Evolutionary conservation across 805 yeast genomes (phyloP).

Genomic region (Maudiozyma barnettii): DNA sequence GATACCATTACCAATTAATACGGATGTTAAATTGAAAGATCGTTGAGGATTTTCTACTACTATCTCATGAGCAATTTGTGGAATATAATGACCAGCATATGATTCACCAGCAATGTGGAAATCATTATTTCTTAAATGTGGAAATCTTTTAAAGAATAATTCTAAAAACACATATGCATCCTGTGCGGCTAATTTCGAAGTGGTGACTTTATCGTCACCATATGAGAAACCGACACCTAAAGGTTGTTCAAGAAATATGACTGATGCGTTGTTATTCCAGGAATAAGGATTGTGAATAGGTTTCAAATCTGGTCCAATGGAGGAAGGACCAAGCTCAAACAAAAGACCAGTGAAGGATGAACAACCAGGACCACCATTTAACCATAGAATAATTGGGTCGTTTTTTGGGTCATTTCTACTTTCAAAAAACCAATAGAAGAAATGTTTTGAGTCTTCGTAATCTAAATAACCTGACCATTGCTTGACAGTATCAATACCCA

Average conservation of each 20-base stretch:
- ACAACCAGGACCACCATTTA: constrained; percentile 96
- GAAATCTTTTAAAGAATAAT: constrained; percentile 75
- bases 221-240: constrained; percentile 87
- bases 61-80: constrained; percentile 53
- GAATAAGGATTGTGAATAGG: constrained; percentile 76
- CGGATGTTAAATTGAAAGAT: constrained; percentile 60
- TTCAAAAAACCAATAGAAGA: constrained; percentile 91
- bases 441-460: constrained; percentile 66
- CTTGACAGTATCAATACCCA: constrained; percentile 71
- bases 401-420: constrained; percentile 76
- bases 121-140: constrained; percentile 47
- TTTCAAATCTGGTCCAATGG: constrained; percentile 51
- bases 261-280: constrained; percentile 87
- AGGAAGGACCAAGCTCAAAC: constrained; percentile 86
- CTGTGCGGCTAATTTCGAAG: constrained; percentile 73
- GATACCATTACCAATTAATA: constrained; percentile 87
- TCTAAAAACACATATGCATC: constrained; percentile 81
- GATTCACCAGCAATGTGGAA: constrained; percentile 83
- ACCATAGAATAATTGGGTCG: constrained; percentile 82
- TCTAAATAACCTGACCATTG: constrained; percentile 83
- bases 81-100: constrained; percentile 78
- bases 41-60: constrained; percentile 35
- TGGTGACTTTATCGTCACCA: constrained; percentile 51
- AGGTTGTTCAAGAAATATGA: constrained; percentile 89
- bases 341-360: constrained; percentile 83